Base-by-base conservation (phyloP, 192 early-diverging fungal species). In the Coemansia nantahalensis region DNA sequence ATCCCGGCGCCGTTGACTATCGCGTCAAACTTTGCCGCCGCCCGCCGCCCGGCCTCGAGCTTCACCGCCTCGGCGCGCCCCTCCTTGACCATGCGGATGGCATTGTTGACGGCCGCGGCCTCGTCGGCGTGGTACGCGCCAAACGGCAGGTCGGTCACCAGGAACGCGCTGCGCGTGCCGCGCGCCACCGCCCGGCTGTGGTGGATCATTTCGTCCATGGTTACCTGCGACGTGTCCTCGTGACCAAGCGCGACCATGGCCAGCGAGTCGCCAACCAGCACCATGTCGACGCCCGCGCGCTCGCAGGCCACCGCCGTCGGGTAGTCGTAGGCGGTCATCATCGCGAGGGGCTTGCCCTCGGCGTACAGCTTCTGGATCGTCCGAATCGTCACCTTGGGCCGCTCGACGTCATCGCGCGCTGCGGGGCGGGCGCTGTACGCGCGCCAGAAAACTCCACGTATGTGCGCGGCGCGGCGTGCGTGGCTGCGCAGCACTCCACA, bases 281-380 rank as follows among this genome's bases (percentile, higher is more conserved):
- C 79, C 59, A 91, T 83, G 54, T 99, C 97, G 50, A 94, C 81
- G 14, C 86, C 90, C 0, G 89, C 79, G 32, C 83, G 80, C 45
- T 97, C 95, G 43, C 82, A 86, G 16, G 93, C 80, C 22, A 91
- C 65, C 2, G 85, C 87, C 13, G 91, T 88, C 32, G 97, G 93
- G 54, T 97, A 99, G 75, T 99, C 95, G 57, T 94, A 86, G 5
- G 97, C 97, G 1, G 97, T 99, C 85, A 97, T 89, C 69, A 97
- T 81, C 0, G 92, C 81, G 36, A 99, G 92, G 10, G 92, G 91
- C 51, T 83, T 85, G 19, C 68, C 49, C 21, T 81, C 61, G 41
- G 76, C 74, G 62, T 95, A 86, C 44, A 94, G 75, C 60, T 81
- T 83, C 46, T 78, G 63, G 24, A 99, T 62, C 3, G 87, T 90